Base-by-base conservation (phyloP, 1,139 yeast genomes). In the Geotrichum restrictum region DNA sequence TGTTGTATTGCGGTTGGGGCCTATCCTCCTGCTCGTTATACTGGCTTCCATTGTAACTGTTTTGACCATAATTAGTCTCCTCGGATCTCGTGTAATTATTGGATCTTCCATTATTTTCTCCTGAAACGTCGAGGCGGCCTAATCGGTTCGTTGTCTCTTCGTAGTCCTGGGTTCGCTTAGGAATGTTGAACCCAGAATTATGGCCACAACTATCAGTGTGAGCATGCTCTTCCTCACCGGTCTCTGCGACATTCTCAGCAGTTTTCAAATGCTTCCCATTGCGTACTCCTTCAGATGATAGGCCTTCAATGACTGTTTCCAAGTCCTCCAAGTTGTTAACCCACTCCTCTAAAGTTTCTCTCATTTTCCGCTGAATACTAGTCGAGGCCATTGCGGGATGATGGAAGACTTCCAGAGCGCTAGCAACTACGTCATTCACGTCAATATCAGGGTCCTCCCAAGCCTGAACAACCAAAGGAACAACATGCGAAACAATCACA, bases 401-500 rank as follows among this genome's bases (percentile, higher is more conserved):
- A 42, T 62, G 65, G 44, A 62, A 56, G 13, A 59, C 61, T 41
- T 57, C 56, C 24, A 62, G 52, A 19, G 56, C 57, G 27, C 54
- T 52, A 29, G 49, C 40, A n/a, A 53, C 48, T n/a, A 59, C 54
- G 14, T 50, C 52, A 14, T 54, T 45, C 7, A 22, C 29, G 48
- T 59, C 58, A 18, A 60, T 49, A 21, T 36, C 21, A 8, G 46
- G 24, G 38, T 62, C 60, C 7, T 51, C 58, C 65, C 65, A 62
- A 4, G 65, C 65, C 11, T 54, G 44, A 11, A 60, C 59, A 21
- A 77, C 77, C 72, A 78, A 75, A 7, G 78, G 78, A 1, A 78
- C 76, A 33, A 80, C 80, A 51, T 74, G 69, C 74, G 75, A 75
- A 54, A 79, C 70, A 63, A 77, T 65, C 0, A 74, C 79, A 51